Evolutionary conservation across 2,329 filamentous ascomycete genomes (phyloP).

Genomic region (Arthrocladium fulminans): DNA sequence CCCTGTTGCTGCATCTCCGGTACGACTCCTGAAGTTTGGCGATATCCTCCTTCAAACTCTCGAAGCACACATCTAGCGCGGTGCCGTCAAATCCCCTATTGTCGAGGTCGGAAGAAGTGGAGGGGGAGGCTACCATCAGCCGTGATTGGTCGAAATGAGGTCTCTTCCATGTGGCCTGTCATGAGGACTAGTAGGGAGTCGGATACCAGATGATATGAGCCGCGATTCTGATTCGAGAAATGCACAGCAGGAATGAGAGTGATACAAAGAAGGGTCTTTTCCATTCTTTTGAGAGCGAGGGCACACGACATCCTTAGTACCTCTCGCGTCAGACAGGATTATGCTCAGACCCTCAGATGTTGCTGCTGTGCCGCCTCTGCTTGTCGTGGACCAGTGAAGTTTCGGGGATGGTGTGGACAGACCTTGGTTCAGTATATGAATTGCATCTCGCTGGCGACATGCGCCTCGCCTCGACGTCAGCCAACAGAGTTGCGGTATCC

Average conservation of each 20-base stretch:
- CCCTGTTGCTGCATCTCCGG: constrained; percentile 1
- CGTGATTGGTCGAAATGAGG: constrained; percentile 4
- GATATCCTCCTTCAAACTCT: constrained; percentile 1
- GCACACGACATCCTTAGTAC: constrained; percentile 1
- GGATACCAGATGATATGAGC: neutral
- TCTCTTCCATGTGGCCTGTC: neutral
- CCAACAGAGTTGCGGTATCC: too few relatives aligned
- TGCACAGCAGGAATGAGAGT: constrained; percentile 4
- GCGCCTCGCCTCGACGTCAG: too few relatives aligned
- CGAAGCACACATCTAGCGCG: constrained; percentile 3
- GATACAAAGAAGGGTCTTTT: too few relatives aligned
- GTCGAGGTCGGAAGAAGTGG: constrained; percentile 1
- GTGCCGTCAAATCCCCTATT: neutral
- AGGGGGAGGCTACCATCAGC: neutral
- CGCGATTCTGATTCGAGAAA: neutral
- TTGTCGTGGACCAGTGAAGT: constrained; percentile 2
- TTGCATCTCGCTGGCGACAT: too few relatives aligned
- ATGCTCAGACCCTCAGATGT: constrained; percentile 3
- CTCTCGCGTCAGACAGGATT: constrained; percentile 2
- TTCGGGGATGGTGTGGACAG: too few relatives aligned
- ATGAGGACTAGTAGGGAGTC: neutral
- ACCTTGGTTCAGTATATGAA: too few relatives aligned
- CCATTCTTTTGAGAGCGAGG: too few relatives aligned
- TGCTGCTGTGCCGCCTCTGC: constrained; percentile 1
- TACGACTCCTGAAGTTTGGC: constrained; percentile 4